Base-by-base conservation (phyloP, 2,329 filamentous ascomycete genomes). In the Clarireedia monteithiana region DNA sequence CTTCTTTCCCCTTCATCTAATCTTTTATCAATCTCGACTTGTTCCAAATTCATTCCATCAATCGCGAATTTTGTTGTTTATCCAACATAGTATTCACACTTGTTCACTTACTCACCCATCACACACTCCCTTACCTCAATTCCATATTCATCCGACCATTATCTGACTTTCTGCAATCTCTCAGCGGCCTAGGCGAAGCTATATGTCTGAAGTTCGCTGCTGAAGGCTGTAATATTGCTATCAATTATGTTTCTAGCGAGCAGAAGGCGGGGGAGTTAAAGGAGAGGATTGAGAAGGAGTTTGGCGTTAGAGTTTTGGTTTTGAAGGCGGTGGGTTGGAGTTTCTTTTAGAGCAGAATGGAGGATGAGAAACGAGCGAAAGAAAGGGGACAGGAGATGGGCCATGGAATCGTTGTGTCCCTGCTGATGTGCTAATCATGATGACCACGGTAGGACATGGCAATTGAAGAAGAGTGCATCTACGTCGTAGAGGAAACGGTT, bases 191-290 rank as follows among this genome's bases (percentile, higher is more conserved):
- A 23, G 84, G 84, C 36, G 83, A 81, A 57, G 67, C 80, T 6
- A 74, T 86, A 38, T 76, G 75, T 50, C 73, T 78, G 46, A 82
- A 81, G 50, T 88, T 87, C 66, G 84, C 84, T 2, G 71, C 74
- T 5, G 75, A 85, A 67, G 82, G 83, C 34, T 77, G 74, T 61
- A 85, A 86, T 64, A 66, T 88, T 34, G 81, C 80, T 4, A 79
- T 88, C 66, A 87, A 87, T 67, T 88, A 86, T 67, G 74, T 78
- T 62, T 77, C 77, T 38, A 80, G 74, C 62, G 71, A 74, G 50
- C 76, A 76, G n/a, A 72, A 75, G 1, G 84, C 84, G 2, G 72
- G 79, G 58, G 73, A 74, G 20, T 72, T 85, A 12, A 76, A 75
- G 5, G 66, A 72, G 24, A 76, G 76, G 54, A 71, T 85, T 23